Conservation (phyloP, 75 land plant species). For the Azolla pinnata region DNA sequence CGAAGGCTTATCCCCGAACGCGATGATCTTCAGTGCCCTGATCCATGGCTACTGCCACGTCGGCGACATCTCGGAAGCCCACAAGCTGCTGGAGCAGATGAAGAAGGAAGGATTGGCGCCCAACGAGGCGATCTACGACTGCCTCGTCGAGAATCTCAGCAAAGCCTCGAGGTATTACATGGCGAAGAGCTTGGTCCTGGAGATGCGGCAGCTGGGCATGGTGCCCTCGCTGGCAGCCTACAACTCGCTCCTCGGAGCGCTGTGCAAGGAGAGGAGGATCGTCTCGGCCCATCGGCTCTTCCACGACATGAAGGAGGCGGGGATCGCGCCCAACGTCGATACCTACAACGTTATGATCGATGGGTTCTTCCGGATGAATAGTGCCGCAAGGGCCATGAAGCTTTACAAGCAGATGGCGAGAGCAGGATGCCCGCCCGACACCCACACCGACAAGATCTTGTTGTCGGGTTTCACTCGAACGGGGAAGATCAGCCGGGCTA, state of each 20-base stretch:
- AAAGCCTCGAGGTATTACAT: neutral
- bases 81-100: conserved; percentile 16
- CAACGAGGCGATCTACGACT: conserved; percentile 2
- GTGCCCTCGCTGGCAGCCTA: conserved; percentile 34
- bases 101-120: conserved; percentile 9
- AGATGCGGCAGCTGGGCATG: conserved; percentile 2
- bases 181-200: conserved; percentile 1
- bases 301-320: conserved; percentile 25
- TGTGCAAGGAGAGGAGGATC: conserved; percentile 38
- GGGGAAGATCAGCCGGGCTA: conserved; percentile 19
- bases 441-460: conserved; percentile 29
- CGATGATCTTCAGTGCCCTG: conserved; percentile 11
- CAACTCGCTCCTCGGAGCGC: conserved; percentile 33
- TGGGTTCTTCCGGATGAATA: conserved; percentile 12
- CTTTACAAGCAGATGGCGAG: conserved; percentile 38
- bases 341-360: conserved; percentile 31
- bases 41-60: conserved; percentile 17
- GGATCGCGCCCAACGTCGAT: conserved; percentile 20
- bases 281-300: conserved; percentile 8
- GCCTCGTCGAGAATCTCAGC: conserved; percentile 5
- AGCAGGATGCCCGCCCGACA: conserved; percentile 47
- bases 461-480: conserved; percentile 18
- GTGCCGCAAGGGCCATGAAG: conserved; percentile 11
- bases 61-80: conserved; percentile 13
- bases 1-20: conserved; percentile 13